Evolutionary conservation across 352 stramenopile species (phyloP).

Genomic region (Phytophthora tubulina): DNA sequence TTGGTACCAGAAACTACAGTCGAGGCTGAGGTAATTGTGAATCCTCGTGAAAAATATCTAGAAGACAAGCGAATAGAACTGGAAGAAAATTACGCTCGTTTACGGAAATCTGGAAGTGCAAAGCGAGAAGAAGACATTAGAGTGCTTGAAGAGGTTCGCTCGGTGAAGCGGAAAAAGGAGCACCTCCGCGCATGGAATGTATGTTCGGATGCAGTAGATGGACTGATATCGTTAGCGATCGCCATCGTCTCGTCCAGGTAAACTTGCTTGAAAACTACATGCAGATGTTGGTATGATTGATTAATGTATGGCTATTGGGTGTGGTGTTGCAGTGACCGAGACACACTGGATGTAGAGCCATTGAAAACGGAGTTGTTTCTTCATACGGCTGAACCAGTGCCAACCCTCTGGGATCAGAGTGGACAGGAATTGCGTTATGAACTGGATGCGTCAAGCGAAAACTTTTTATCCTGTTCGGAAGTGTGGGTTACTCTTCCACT

Average conservation of each 20-base stretch:
- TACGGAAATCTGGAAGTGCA: conserved; percentile 44
- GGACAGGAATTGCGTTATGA: conserved; percentile 36
- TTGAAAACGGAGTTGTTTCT: conserved; percentile 40
- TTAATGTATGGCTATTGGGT: not conserved
- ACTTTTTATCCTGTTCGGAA: conserved; percentile 38
- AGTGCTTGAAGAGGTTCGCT: conserved; percentile 45
- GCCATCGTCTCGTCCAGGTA: conserved; percentile 40
- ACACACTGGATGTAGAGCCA: conserved; percentile 27
- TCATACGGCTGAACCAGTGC: conserved; percentile 4
- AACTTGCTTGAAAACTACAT: not conserved
- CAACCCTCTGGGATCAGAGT: conserved; percentile 1
- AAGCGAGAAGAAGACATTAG: conserved; percentile 52
- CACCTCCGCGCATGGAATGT: conserved; percentile 27
- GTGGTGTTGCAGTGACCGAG: conserved; percentile 23
- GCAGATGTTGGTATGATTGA: not conserved
- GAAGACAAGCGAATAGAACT: conserved; percentile 51
- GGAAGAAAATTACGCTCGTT: conserved; percentile 57
- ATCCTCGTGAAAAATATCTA: conserved; percentile 53
- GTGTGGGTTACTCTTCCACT: conserved; percentile 42
- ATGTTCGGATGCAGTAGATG: conserved; percentile 45
- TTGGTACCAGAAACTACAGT: not conserved
- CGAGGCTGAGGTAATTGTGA: not conserved
- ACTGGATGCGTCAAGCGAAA: conserved; percentile 33
- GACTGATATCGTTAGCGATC: conserved; percentile 43
- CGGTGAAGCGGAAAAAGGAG: conserved; percentile 35